Conservation (phyloP, 2,329 filamentous ascomycete species). For the Scedosporium apiospermum region DNA sequence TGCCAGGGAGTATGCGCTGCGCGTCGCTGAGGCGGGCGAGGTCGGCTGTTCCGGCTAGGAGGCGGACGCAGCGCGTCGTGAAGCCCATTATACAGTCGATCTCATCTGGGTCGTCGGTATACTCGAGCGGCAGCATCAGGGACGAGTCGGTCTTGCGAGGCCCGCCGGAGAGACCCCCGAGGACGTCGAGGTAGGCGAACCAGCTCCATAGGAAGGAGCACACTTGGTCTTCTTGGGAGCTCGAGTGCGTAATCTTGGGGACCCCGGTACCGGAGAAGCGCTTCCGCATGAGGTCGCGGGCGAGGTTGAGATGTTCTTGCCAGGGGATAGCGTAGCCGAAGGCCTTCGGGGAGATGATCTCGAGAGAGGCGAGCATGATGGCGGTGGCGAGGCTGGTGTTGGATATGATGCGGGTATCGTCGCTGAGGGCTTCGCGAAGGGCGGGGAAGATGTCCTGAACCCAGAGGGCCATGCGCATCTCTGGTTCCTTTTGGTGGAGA, state of each 20-base stretch:
- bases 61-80: slow-evolving; percentile 36
- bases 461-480: slow-evolving; percentile 69
- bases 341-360: slow-evolving; percentile 73
- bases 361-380: slow-evolving; percentile 75
- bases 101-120: slow-evolving; percentile 47
- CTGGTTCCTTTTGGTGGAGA: slow-evolving; percentile 63
- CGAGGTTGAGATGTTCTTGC: slow-evolving; percentile 69
- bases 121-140: slow-evolving; percentile 39
- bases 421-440: slow-evolving; percentile 56
- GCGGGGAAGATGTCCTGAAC: slow-evolving; percentile 70
- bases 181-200: slow-evolving; percentile 76
- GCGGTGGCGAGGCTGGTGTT: slow-evolving; percentile 69
- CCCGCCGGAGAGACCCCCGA: slow-evolving; percentile 61
- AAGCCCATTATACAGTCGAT: slow-evolving; percentile 66
- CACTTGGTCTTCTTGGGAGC: slow-evolving; percentile 36
- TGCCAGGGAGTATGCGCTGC: slow-evolving; percentile 47
- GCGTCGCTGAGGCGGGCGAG: slow-evolving; percentile 60
- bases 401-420: slow-evolving; percentile 53
- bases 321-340: slow-evolving; percentile 75
- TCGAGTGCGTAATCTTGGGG: slow-evolving; percentile 12
- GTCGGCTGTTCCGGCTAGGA: slow-evolving; percentile 54
- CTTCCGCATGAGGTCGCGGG: slow-evolving; percentile 63
- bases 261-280: slow-evolving; percentile 29
- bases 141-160: slow-evolving; percentile 39
- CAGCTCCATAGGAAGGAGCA: slow-evolving; percentile 70